Conservation (phyloP, 2,329 filamentous ascomycete species). For the Colletotrichum lindemuthianum region DNA sequence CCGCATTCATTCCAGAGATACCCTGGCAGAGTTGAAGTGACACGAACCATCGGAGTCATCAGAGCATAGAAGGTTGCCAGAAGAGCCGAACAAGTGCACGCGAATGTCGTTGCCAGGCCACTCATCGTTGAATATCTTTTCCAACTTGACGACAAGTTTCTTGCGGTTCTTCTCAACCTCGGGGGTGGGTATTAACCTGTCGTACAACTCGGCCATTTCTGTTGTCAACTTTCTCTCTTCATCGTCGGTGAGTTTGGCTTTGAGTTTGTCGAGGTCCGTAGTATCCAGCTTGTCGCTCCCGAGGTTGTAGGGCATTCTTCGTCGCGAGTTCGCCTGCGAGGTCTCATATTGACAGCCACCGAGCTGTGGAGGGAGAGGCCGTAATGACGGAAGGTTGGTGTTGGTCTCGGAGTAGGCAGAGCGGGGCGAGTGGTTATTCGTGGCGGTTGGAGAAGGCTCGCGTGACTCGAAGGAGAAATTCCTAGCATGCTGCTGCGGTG, state of each 20-base stretch:
- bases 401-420: conserved; percentile 93
- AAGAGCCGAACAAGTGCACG: conserved; percentile 97
- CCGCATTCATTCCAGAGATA: too few relatives aligned
- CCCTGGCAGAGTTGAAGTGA: not conserved
- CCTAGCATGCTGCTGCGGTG: conserved; percentile 87
- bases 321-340: conserved; percentile 79
- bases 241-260: conserved; percentile 75
- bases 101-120: conserved; percentile 93
- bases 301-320: conserved; percentile 91
- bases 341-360: conserved; percentile 89
- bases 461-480: conserved; percentile 83
- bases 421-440: conserved; percentile 84
- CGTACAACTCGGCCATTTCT: conserved; percentile 88
- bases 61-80: conserved; percentile 92
- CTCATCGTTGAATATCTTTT: conserved; percentile 86
- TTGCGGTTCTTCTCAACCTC: conserved; percentile 81
- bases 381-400: conserved; percentile 74
- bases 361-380: conserved; percentile 67
- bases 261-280: conserved; percentile 75
- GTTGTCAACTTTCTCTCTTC: conserved; percentile 80
- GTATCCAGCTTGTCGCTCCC: conserved; percentile 82
- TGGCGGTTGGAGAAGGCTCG: conserved; percentile 81
- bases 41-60: conserved; percentile 92
- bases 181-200: conserved; percentile 82
- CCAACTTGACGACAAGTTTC: conserved; percentile 85